A percentile compares a stretch with the other conserved stretches of the same genome.
Conservation (phyloP, 164 flowering plant genomes). For the Aristolochia californica region DNA sequence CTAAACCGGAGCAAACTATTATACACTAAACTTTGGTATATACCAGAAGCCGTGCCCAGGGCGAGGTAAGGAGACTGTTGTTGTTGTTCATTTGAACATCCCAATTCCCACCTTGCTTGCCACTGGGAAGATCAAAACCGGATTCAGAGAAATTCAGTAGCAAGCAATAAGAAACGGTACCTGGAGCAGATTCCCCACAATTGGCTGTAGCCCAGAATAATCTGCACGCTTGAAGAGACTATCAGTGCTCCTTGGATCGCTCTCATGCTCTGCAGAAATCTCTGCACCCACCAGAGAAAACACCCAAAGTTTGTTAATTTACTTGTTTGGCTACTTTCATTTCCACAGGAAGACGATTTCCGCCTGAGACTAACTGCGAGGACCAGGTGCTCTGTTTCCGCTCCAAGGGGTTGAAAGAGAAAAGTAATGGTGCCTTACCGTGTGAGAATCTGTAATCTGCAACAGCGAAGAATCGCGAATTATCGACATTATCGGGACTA, state of each 20-base stretch:
- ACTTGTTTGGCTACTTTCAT: neutral
- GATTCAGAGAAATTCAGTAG: neutral
- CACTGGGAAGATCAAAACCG: neutral
- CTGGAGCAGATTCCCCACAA: constrained; percentile 96
- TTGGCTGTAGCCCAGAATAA: constrained; percentile 88
- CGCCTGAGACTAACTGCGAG: no score
- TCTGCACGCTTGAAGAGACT: constrained; percentile 90
- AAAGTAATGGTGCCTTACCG: constrained; percentile 30
- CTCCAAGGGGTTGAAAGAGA: no score
- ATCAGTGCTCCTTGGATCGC: constrained; percentile 97
- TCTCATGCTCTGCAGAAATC: constrained; percentile 80
- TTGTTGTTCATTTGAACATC: no score
- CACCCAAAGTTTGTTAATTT: neutral
- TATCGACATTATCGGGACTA: constrained; percentile 90
- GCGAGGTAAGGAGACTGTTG: no score
- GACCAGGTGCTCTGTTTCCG: no score
- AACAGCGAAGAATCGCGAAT: constrained; percentile 63
- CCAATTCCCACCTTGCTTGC: no score
- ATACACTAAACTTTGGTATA: no score
- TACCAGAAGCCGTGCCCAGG: no score
- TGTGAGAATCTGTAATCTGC: constrained; percentile 43
- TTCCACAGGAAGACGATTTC: no score
- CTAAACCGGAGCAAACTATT: no score
- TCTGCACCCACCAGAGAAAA: constrained; percentile 34
- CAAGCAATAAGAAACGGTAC: constrained; percentile 18